Base-by-base conservation (phyloP, 768 basidiomycete genomes). In the Plicaturopsis crispa region DNA sequence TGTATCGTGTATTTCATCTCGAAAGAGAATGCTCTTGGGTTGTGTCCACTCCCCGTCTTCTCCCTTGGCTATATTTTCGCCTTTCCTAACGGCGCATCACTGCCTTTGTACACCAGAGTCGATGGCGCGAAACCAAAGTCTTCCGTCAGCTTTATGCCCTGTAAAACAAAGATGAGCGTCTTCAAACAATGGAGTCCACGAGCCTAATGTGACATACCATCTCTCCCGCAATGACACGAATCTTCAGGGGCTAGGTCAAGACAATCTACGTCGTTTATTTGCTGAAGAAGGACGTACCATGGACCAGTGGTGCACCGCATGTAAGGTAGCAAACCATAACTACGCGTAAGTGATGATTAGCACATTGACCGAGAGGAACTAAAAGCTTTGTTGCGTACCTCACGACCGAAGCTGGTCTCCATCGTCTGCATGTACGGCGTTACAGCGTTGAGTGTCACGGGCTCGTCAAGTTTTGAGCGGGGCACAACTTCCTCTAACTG, bases 271-370 rank as follows among this genome's bases (percentile, higher is more conserved):
- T n/a, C 7, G 17, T 30, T 11, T 30, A 28, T 14, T 24, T 20
- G 24, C 31, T 26, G n/a, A 42, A 28, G 40, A 13, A 19, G 16
- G 11, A 49, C 72, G 47, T 53, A 85, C 84, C 83, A 88, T 88
- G 14, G 85, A 87, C 85, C 85, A 91, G 53, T 91, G 88, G 59
- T 91, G 88, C 18, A 91, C 81, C 31, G 87, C 87, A 51, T 91
- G 88, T 22, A 91, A 60, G 17, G 70, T 78, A n/a, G 78, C 74
- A 56, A 91, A 91, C 88, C 88, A 91, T 13, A 91, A 61, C 86
- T 89, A 36, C 22, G 48, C 33, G 31, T 24, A 21, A 30, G 20
- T 11, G 14, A 18, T 17, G 21, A 33, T n/a, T n/a, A n/a, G n/a
- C n/a, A n/a, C n/a, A n/a, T n/a, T n/a, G n/a, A 14, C n/a, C 4